Conservation (phyloP, 192 early-diverging fungal genomes). For the Coemansia sp. region DNA sequence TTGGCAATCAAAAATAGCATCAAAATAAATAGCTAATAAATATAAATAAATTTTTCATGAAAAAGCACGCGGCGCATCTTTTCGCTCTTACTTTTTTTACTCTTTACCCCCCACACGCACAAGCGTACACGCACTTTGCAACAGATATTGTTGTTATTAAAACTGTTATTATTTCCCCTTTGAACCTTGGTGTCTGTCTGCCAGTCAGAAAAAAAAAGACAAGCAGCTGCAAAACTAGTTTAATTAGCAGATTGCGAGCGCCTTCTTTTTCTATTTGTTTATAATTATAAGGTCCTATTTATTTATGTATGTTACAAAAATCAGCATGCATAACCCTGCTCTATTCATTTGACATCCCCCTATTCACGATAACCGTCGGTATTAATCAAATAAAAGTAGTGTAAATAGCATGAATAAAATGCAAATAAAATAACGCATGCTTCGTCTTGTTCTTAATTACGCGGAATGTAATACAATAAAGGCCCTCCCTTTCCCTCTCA, state of each 20-base stretch:
- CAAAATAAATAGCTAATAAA: no score
- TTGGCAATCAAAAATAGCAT: background rate
- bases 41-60: no score
- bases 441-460: conserved; percentile 1
- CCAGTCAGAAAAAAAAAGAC: background rate
- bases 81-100: no score
- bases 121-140: no score
- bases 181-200: background rate
- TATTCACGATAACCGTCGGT: background rate
- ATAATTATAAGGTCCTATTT: background rate
- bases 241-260: background rate
- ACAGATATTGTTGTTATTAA: no score
- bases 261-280: background rate
- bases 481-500: background rate
- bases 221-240: background rate
- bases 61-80: no score
- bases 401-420: background rate
- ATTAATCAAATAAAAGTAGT: background rate
- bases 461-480: background rate
- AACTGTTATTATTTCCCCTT: background rate
- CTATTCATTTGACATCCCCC: background rate
- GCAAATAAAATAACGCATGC: background rate
- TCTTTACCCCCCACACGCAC: no score
- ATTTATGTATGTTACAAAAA: conserved; percentile 1
- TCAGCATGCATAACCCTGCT: background rate